These are phyloP conservation scores for Phytopythium delawarense DNA, from an alignment of 352 stramenopile species.

Conservation along the genomic window DNA sequence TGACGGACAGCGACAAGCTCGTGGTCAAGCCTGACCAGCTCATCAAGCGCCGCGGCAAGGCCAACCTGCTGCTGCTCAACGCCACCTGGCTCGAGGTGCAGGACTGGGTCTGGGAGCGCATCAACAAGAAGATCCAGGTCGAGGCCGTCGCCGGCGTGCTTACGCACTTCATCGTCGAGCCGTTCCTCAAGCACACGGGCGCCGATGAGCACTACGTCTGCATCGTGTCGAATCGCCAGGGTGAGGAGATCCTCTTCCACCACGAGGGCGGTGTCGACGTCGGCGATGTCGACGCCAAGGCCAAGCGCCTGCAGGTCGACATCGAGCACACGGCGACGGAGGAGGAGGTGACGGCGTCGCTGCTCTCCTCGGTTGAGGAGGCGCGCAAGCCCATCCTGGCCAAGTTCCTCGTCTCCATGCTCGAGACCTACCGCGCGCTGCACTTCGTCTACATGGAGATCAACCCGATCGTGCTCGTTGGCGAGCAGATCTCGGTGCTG, in stretches of 20 bases:
- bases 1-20: constrained; percentile 71
- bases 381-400: constrained; percentile 74
- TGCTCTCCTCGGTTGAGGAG: constrained; percentile 84
- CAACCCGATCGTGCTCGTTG: constrained; percentile 95
- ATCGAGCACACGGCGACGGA: constrained; percentile 71
- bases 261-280: constrained; percentile 95
- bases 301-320: constrained; percentile 82
- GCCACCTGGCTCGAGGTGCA: constrained; percentile 90
- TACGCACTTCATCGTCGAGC: constrained; percentile 97
- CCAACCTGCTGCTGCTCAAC: constrained; percentile 94
- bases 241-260: constrained; percentile 96
- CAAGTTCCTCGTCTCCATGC: constrained; percentile 89
- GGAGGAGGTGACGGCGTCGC: constrained; percentile 56
- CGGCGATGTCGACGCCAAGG: constrained; percentile 94
- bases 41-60: constrained; percentile 96
- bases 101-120: constrained; percentile 92
- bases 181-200: constrained; percentile 92
- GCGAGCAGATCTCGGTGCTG: constrained; percentile 90
- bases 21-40: constrained; percentile 98
- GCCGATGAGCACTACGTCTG: constrained; percentile 97
- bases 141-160: constrained; percentile 90
- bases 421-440: constrained; percentile 91
- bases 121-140: constrained; percentile 91
- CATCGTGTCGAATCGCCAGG: constrained; percentile 92
- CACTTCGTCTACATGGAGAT: constrained; percentile 99